Evolutionary conservation across 75 land plant genomes (phyloP), one percentile per base, ranked within the genome.

Genomic region (Chamaecyparis obtusa): DNA sequence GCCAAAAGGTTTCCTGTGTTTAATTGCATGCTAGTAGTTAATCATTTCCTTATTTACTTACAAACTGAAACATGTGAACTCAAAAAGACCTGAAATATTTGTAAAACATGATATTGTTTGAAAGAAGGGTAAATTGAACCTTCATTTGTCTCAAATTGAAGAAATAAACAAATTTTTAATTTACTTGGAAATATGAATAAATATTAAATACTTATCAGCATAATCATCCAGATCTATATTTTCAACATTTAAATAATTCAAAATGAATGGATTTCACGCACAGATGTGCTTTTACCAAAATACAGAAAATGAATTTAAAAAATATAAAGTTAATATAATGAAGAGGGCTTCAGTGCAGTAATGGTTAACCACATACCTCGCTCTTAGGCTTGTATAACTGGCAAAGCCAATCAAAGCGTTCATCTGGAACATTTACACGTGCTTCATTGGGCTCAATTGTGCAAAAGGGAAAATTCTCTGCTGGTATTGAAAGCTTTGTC

Each of bases 391-490:
- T 97, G 92, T 87, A 92, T 43, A 95, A 84, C 24, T 94, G 88
- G 87, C 95, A 94, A 49, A 98, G 99, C 99, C 99, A 98, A 36
- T 98, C 95, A 86, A 97, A 98, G 17, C 99, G 93, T 88, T 98
- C 99, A 87, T 98, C 99, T 1, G 99, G 99, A 69, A 98, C 90
- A 88, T 91, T 92, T 41, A 98, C 93, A 27, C 99, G 93, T 9
- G 99, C 99, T 87, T 98, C 99, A 89, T 98, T 98, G 69, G 99
- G 99, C 82, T 98, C 99, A 67, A 97, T 98, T 60, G 99, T 98
- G 81, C 99, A 98, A 72, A 98, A 98, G 15, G 99, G 99, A 82
- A 94, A 98, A 85, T 98, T 98, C 91, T 94, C 96, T 0, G 99
- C 99, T 49, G 99, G 99, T n/a, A 98, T 98, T 16, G 95, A 89